phyloP scores from a whole-genome alignment of 1,139 yeast species.

The Blastobotrys ciferrii region DNA sequence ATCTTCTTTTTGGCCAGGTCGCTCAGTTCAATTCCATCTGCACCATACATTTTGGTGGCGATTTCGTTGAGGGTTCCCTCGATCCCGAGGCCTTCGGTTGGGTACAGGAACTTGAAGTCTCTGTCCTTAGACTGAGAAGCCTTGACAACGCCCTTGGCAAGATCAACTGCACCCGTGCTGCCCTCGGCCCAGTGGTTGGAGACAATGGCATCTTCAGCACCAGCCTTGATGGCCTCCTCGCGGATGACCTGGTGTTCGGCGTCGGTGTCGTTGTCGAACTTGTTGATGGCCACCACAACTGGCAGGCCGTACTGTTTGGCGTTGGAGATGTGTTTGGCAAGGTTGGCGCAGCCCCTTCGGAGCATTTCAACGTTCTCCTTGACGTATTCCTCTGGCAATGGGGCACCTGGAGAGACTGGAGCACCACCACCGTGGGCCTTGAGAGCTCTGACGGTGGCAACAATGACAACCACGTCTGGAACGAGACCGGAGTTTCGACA shows the following conservation, averaged over 20 bases:
- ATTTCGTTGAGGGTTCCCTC: conserved; percentile 81
- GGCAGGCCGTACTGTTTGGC: conserved; percentile 88
- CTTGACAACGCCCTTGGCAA: conserved; percentile 80
- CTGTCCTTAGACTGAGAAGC: conserved; percentile 59
- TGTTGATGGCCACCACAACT: conserved; percentile 93
- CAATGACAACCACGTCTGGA: conserved; percentile 92
- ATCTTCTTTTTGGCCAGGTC: conserved; percentile 85
- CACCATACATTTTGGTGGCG: conserved; percentile 93
- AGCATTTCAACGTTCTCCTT: conserved; percentile 84
- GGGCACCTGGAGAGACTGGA: conserved; percentile 92
- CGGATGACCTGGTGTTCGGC: conserved; percentile 82
- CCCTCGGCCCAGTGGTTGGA: conserved; percentile 99
- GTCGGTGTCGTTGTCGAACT: conserved; percentile 80
- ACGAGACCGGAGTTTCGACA: conserved; percentile 88
- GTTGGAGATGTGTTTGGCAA: conserved; percentile 87
- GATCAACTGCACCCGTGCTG: conserved; percentile 86
- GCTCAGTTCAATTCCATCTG: conserved; percentile 79
- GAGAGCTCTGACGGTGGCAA: conserved; percentile 95
- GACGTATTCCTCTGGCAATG: conserved; percentile 82
- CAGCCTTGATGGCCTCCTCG: conserved; percentile 85
- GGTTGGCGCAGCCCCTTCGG: conserved; percentile 80
- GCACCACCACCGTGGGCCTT: conserved; percentile 99
- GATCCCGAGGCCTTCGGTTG: conserved; percentile 61
- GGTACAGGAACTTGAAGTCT: conserved; percentile 70
- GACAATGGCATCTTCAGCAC: conserved; percentile 90